Base-by-base conservation (phyloP, 2,329 filamentous ascomycete genomes). In the Ophiostoma triangulosporum region DNA sequence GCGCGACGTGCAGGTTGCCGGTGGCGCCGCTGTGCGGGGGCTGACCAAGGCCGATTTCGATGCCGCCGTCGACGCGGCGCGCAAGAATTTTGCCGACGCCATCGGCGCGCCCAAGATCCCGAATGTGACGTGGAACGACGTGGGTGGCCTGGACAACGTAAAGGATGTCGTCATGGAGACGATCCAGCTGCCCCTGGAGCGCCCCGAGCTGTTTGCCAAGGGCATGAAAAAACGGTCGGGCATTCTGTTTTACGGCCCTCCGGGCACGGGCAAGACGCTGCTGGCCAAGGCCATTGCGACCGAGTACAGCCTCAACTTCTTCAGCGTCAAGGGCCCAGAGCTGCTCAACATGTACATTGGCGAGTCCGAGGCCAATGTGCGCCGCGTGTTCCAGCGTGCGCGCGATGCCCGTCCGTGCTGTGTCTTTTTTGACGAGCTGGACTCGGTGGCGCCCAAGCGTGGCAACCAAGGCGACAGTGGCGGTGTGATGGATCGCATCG, bases 41-140 rank as follows among this genome's bases (percentile, higher is more conserved):
- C 75, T 98, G 11, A 90, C 83, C 1, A 86, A 86, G 60, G 73
- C 77, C 2, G 93, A 98, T 66, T 91, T 97, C 59, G 89, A 95
- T 53, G 71, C 83, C n/a, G 93, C 93, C 0, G 91, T 98, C 3
- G 91, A 97, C 56, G 88, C 90, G 6, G 93, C 93, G 1, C 83
- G 93, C 53, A 96, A 96, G 75, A 97, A 96, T 68, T 98, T 98
- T 65, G 91, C 93, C 6, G 93, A 97, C 66, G 85, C 91, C 0
- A 98, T 98, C 59, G 93, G 93, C 24, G 93, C 93, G 5, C 93
- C 93, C 2, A 97, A 97, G 75, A 97, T 97, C 57, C 93, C 91
- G 6, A 96, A 95, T 58, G 93, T 98, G 6, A 84, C 84, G 22
- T 98, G 91, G 91, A 85, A 91, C 60, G 91, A 98, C 65, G 91